Base-by-base conservation (phyloP, 495 filamentous ascomycete genomes). In the Hyaloscypha variabilis region DNA sequence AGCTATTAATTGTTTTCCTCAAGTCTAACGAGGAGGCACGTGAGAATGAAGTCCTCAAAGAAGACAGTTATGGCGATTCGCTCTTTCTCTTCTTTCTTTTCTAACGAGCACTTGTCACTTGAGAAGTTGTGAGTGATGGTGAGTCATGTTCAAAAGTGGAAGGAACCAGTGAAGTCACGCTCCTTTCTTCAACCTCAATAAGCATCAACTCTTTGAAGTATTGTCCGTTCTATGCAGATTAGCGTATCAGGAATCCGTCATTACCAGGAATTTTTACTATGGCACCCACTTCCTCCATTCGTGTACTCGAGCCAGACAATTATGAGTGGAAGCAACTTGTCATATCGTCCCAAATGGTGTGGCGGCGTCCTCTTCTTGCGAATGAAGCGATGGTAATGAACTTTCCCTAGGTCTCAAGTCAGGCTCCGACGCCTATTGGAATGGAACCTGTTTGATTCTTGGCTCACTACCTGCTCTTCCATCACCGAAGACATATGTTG, bases 321-420 rank as follows among this genome's bases (percentile, higher is more conserved):
- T 60, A 65, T 14, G 8, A 5, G 10, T 65, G 56, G 63, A 54
- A 24, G 19, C 31, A 34, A 34, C 13, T 34, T 34, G 2, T 34
- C 31, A 34, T 13, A 26, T 28, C 14, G 25, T 21, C 56, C 2
- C n/a, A n/a, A n/a, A 23, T 10, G 23, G 10, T 31, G 31, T 67
- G 65, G 65, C 26, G 31, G 6, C 65, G 59, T 21, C 59, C 17
- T 2, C n/a, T 29, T 51, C 42, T 63, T 8, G 52, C 59, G 51
- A 21, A n/a, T 8, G 59, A 67, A 30, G 31, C 8, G 1, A 58
- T 58, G 31, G n/a, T n/a, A n/a, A n/a, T n/a, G n/a, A n/a, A n/a
- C n/a, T n/a, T n/a, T n/a, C n/a, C n/a, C n/a, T n/a, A n/a, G n/a
- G n/a, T n/a, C n/a, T n/a, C n/a, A n/a, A n/a, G n/a, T n/a, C n/a